A percentile compares a stretch with the other conserved stretches of the same genome.
Evolutionary conservation across 2,329 filamentous ascomycete genomes (phyloP).

Genomic region (Rutstroemia sp.): DNA sequence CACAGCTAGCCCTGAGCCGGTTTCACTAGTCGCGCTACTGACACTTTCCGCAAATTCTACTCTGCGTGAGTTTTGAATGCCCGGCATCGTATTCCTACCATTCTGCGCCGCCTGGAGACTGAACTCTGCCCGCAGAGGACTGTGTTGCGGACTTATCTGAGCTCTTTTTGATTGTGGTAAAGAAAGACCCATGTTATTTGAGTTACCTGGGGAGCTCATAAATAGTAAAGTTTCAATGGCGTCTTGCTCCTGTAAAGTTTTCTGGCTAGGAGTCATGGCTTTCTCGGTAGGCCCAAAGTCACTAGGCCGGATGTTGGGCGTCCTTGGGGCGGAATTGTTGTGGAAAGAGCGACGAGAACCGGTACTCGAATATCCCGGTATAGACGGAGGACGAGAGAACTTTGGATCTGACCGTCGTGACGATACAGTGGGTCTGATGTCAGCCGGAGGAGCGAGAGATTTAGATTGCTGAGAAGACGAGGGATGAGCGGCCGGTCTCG

Average conservation of each 20-base stretch:
- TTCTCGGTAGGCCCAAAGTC: slow-evolving; percentile 9
- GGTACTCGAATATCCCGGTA: slow-evolving; percentile 13
- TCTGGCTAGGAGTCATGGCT: slow-evolving; percentile 53
- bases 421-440: slow-evolving; percentile 29
- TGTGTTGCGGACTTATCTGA: slow-evolving; percentile 25
- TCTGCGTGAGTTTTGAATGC: slow-evolving; percentile 11
- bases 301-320: slow-evolving; percentile 13
- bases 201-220: slow-evolving; percentile 73
- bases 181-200: slow-evolving; percentile 50
- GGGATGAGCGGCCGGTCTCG: slow-evolving; percentile 23
- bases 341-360: slow-evolving; percentile 1
- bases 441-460: slow-evolving; percentile 30
- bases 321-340: slow-evolving; percentile 21
- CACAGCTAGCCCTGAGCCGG: neutral
- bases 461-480: slow-evolving; percentile 39
- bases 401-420: slow-evolving; percentile 27
- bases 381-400: slow-evolving; percentile 25
- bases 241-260: slow-evolving; percentile 68
- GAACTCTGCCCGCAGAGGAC: slow-evolving; percentile 28
- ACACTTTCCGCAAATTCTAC: slow-evolving; percentile 19
- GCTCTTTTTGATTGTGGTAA: slow-evolving; percentile 37
- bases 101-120: slow-evolving; percentile 13
- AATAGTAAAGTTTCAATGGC: slow-evolving; percentile 74
- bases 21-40: slow-evolving; percentile 5
- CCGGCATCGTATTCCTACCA: slow-evolving; percentile 22